Base-by-base conservation (phyloP, 2,329 filamentous ascomycete genomes). In the Diplocarpon rosae region DNA sequence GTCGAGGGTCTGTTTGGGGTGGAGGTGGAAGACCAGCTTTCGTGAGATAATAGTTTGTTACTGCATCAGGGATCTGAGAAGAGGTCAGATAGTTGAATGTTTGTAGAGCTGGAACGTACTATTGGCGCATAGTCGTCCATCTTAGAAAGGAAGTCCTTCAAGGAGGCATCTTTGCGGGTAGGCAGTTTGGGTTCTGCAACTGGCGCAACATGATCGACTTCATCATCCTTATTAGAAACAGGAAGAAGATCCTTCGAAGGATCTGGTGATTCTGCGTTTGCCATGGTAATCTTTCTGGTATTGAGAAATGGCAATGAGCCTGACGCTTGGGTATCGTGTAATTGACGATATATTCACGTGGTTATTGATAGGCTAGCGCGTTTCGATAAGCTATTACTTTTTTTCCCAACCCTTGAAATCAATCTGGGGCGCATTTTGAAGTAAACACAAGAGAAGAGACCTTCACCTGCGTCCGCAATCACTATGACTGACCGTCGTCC, bases 51-150 rank as follows among this genome's bases (percentile, higher is more conserved):
- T 96, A 95, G 64, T 94, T 83, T 51, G 89, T 96, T 16, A 98
- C 92, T 15, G 92, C 92, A 62, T 98, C 92, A 37, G 92, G 92
- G 56, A 98, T 96, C 86, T 95, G 15, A 56, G 10, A 34, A 10
- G 27, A 11, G 8, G 30, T 55, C 42, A 52, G 49, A 45, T 9
- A 4, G 13, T 35, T 34, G 42, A 32, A 39, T 33, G 16, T 24
- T 20, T 13, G 29, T 14, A 12, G 34, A 32, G 37, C 30, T 20
- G n/a, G 43, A 37, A 69, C 83, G 53, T 75, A 95, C 89, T 59
- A 98, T 95, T 10, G 92, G 92, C 49, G 92, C 88, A 66, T 92
- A 96, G 59, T 98, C 92, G 62, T 98, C 92, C 83, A 98, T 96
- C 72, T 95, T 95, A 52, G 76, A 76, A 14, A 98, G 66, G 61